phyloP scores from a whole-genome alignment of 2,329 filamentous ascomycete species.

The Fusarium incarnatum region DNA sequence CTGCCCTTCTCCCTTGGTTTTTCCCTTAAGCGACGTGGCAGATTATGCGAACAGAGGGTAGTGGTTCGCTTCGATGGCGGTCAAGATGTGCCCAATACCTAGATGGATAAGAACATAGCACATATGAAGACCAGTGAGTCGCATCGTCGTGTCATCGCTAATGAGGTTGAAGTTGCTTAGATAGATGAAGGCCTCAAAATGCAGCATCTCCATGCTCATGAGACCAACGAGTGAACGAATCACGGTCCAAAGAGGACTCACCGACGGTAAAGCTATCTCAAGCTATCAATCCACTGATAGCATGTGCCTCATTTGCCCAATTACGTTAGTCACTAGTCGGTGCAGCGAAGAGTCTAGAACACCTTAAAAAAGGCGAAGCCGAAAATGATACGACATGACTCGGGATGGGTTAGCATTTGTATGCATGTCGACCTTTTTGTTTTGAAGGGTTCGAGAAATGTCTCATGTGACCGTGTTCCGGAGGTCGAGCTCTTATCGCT shows the following conservation, averaged over 20 bases:
- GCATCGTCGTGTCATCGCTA: background rate
- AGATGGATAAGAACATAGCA: too few species aligned
- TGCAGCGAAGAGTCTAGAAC: background rate
- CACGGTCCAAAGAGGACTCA: background rate
- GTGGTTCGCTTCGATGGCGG: too few species aligned
- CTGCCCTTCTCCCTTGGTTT: too few species aligned
- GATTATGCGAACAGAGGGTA: too few species aligned
- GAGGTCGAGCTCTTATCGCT: background rate
- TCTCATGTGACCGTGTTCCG: background rate
- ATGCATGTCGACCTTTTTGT: background rate
- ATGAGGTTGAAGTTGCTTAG: accelerated
- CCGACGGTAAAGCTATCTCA: background rate
- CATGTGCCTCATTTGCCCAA: background rate
- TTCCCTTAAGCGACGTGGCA: too few species aligned
- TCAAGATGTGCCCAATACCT: too few species aligned
- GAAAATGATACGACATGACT: background rate
- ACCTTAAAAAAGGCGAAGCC: background rate
- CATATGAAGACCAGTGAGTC: background rate
- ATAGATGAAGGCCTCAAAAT: background rate
- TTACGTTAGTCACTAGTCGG: background rate
- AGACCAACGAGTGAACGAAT: background rate
- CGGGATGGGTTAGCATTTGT: background rate
- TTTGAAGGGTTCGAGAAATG: too few species aligned
- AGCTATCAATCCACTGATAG: background rate
- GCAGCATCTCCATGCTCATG: background rate